Base-by-base conservation (phyloP, 2,329 filamentous ascomycete species). In the Cadophora sp. region DNA sequence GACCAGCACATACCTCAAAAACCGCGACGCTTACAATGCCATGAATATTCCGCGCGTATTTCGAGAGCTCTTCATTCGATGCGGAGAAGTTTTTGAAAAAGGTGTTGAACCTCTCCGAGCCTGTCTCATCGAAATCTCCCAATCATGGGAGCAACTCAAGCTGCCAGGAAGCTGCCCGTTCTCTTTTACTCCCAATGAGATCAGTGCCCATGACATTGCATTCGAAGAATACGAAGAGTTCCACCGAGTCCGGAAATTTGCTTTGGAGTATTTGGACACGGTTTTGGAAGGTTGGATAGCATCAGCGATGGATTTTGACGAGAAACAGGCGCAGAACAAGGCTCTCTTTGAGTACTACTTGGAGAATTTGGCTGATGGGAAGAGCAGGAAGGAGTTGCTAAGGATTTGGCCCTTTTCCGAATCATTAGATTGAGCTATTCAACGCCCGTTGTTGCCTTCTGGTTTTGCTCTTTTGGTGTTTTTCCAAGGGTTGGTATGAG, bases 81-180 rank as follows among this genome's bases (percentile, higher is more conserved):
- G 53, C 53, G 53, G 33, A 58, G 53, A 58, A 58, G 53, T 58
- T 58, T 58, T 58, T 18, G 53, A 58, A 39, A 30, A 58, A 58
- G 53, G 53, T 39, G 33, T 24, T 58, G 53, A 39, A 58, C 53
- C 53, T 41, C 53, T 58, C 33, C 53, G 53, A 58, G 53, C 53
- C 53, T 58, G 53, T 18, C 53, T 58, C 53, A 58, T 58, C 53
- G 53, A 58, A 58, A 41, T 58, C 27, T 58, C 33, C 33, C 53
- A 58, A 58, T 58, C 53, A 58, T 58, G 53, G 53, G 53, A 58
- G 14, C 53, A 58, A 39, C 53, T 58, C 53, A 58, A 58, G 53
- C 53, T 58, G 53, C 53, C 30, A 58, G 53, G 53, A 58, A 58
- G 30, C 53, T 58, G 53, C 33, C 53, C 53, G 20, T 58, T 58